Base-by-base conservation (phyloP, 2,329 filamentous ascomycete genomes). In the Talaromyces pinophilus region DNA sequence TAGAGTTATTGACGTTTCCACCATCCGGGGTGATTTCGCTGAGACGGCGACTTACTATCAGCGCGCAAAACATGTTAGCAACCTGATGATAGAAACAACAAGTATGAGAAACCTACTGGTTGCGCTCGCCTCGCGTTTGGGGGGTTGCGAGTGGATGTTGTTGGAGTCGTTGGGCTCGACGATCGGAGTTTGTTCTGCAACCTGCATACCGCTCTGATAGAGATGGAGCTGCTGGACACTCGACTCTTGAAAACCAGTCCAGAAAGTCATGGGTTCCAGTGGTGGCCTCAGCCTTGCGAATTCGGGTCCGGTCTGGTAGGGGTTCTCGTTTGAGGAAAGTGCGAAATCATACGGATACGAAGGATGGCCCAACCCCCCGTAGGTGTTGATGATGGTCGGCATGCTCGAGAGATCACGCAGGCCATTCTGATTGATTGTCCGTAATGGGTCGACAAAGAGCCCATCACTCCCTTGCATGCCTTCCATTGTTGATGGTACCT, bases 1-100 rank as follows among this genome's bases (percentile, higher is more conserved):
- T 52, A 8, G 11, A 50, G 6, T 17, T 44, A 8, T n/a, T 1
- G 7, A 17, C 25, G 3, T n/a, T 17, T n/a, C n/a, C 28, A 4
- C 28, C 28, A 5, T 33, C 50, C 1, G 25, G 15, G 5, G 50
- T n/a, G 5, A 33, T 33, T 7, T 54, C 28, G 7, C 25, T 30
- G 50, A 54, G 50, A 15, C 28, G 28, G 15, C 50, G 50, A 54
- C 50, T 54, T 33, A 54, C 60, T 62, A 52, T 62, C 28, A 22
- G 11, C 28, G 25, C 22, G n/a, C 48, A 52, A 52, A 52, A 17
- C 48, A 52, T 52, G 48, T 52, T 52, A 52, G 48, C 22, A 52
- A 52, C 25, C 25, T n/a, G 22, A 28, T 62, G n/a, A 28, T n/a
- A 22, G 3, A 10, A 15, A 22, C 10, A 11, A 1, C 17, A 13